These are phyloP conservation scores for Boletus rubroflammeus DNA, from an alignment of 768 basidiomycete species.

Conservation along the genomic window DNA sequence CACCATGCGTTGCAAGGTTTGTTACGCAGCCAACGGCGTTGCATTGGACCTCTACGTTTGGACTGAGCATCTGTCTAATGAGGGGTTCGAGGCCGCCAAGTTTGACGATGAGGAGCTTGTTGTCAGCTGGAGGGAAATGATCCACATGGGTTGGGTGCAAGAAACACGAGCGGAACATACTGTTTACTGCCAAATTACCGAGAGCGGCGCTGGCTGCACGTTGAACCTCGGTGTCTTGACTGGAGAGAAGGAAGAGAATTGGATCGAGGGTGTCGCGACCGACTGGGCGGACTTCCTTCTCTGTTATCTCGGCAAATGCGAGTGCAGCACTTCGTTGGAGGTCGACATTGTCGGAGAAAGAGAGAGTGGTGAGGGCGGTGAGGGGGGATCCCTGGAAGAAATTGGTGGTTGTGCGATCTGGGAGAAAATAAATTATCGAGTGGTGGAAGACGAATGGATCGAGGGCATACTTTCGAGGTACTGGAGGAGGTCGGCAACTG, in stretches of 20 bases:
- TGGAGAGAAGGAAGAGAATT: slow-evolving; percentile 93
- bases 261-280: slow-evolving; percentile 97
- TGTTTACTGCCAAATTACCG: slow-evolving; percentile 96
- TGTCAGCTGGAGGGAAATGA: slow-evolving; percentile 65
- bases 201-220: slow-evolving; percentile 96
- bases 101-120: slow-evolving; percentile 98
- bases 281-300: slow-evolving; percentile 97
- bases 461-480: slow-evolving; percentile 86
- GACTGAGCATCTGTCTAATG: slow-evolving; percentile 98
- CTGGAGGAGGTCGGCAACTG: slow-evolving; percentile 94
- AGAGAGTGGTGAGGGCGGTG: slow-evolving; percentile 90
- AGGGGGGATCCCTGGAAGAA: slow-evolving; percentile 96
- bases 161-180: slow-evolving; percentile 49
- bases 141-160: slow-evolving; percentile 10
- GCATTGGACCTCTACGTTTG: slow-evolving; percentile 99
- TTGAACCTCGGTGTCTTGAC: slow-evolving; percentile 98
- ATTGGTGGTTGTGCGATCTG: slow-evolving; percentile 94
- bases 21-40: slow-evolving; percentile 99
- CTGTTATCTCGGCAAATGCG: slow-evolving; percentile 98
- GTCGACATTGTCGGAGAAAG: slow-evolving; percentile 99
- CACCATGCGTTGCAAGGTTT: slow-evolving; percentile 97
- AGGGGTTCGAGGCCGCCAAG: slow-evolving; percentile 96
- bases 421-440: background rate
- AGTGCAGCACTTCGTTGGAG: slow-evolving; percentile 96
- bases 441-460: slow-evolving; percentile 1